Evolutionary conservation across 805 yeast species (phyloP).

Genomic region (Metschnikowia dekortorum): DNA sequence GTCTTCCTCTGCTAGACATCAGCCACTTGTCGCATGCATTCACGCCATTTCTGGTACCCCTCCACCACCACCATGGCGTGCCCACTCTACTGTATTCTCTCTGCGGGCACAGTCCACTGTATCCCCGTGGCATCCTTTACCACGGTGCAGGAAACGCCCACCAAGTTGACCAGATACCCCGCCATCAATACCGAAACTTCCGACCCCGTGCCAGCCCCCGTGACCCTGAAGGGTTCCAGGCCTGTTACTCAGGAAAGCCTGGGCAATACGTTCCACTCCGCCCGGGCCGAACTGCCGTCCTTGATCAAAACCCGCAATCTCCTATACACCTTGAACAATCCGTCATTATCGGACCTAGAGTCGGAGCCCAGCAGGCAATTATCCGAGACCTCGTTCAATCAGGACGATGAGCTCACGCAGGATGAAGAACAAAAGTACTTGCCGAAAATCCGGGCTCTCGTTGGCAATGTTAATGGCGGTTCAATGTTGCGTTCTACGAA

Average conservation of each 20-base stretch:
- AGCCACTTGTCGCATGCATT: conserved; percentile 1
- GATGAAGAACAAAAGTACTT: neutral
- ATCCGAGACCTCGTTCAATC: conserved; percentile 10
- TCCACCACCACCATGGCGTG: conserved; percentile 10
- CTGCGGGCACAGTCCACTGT: conserved; percentile 24
- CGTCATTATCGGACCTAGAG: conserved; percentile 35
- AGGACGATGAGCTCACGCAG: conserved; percentile 9
- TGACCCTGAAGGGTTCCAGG: neutral
- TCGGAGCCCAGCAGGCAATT: conserved; percentile 13
- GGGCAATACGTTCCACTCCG: neutral
- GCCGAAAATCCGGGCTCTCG: neutral
- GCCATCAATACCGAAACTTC: conserved; percentile 2
- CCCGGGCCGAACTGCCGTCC: conserved; percentile 3
- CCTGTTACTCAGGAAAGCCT: neutral
- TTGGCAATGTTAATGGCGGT: no score
- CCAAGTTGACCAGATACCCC: conserved; percentile 11
- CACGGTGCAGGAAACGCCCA: conserved; percentile 7
- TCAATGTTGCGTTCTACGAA: neutral
- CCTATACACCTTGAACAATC: conserved; percentile 34
- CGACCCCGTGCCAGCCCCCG: neutral
- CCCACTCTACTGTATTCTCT: conserved; percentile 24
- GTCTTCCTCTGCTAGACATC: neutral
- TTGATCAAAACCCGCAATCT: conserved; percentile 23
- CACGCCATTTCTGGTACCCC: neutral
- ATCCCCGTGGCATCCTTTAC: conserved; percentile 21